These are phyloP conservation scores for Tardiomyces digboiensis DNA, from an alignment of 1,139 yeast species.

Conservation along the genomic window DNA sequence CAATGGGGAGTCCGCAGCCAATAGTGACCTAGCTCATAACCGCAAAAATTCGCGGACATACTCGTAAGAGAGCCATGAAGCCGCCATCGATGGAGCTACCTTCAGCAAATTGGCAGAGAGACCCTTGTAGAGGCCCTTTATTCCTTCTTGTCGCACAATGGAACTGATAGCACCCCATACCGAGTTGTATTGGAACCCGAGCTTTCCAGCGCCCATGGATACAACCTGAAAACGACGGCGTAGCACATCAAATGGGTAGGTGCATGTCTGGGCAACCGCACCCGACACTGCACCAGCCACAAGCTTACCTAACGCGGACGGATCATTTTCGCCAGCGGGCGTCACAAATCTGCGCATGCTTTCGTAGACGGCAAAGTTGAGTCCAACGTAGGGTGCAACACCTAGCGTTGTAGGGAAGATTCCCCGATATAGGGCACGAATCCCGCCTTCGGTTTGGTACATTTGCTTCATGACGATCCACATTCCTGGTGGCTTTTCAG, in stretches of 20 bases:
- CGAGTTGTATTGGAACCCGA: constrained; percentile 72
- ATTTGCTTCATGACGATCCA: constrained; percentile 47
- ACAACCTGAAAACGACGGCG: constrained; percentile 89
- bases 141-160: constrained; percentile 66
- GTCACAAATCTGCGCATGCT: constrained; percentile 48
- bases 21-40: too few relatives aligned
- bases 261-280: constrained; percentile 70
- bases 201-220: constrained; percentile 55
- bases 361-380: constrained; percentile 88
- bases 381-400: constrained; percentile 93
- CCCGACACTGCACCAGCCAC: constrained; percentile 83
- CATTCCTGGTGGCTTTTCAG: constrained; percentile 52
- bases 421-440: constrained; percentile 73
- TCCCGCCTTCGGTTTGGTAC: constrained; percentile 71
- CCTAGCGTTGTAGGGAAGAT: constrained; percentile 83
- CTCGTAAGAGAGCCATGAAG: constrained; percentile 86
- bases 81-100: constrained; percentile 93
- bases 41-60: constrained; percentile 36
- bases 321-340: constrained; percentile 21
- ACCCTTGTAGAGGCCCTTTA: constrained; percentile 79
- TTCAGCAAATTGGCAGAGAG: constrained; percentile 81
- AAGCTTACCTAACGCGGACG: constrained; percentile 46
- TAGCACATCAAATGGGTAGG: constrained; percentile 85
- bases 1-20: neutral
- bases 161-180: constrained; percentile 62